Evolutionary conservation across 1,284 basidiomycete genomes (phyloP).

Genomic region (Microbotryum saponariae): DNA sequence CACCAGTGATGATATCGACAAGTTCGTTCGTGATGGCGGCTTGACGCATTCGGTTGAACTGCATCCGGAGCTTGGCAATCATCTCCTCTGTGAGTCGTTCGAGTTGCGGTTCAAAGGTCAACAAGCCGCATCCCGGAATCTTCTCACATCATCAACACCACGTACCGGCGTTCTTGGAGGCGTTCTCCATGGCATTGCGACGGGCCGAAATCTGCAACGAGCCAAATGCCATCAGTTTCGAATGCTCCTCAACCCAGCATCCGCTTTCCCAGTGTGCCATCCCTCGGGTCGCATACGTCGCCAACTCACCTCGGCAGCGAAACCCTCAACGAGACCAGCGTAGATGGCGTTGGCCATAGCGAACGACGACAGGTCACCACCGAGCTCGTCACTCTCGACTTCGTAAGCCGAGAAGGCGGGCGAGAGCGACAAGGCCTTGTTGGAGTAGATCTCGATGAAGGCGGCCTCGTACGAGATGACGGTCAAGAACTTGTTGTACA

Average conservation of each 20-base stretch:
- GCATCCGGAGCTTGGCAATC: constrained; percentile 76
- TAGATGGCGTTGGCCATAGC: constrained; percentile 94
- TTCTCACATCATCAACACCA: too few species aligned
- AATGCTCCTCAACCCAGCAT: not conserved
- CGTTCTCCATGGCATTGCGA: constrained; percentile 99
- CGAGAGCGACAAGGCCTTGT: constrained; percentile 67
- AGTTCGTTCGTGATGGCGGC: constrained; percentile 94
- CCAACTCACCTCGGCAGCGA: constrained; percentile 84
- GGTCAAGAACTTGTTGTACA: constrained; percentile 90
- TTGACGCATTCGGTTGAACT: constrained; percentile 95
- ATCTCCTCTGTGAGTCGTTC: constrained; percentile 51
- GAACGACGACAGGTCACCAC: constrained; percentile 91
- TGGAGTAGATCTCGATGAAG: constrained; percentile 69
- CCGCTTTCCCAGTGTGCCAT: too few species aligned
- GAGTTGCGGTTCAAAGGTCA: constrained; percentile 6
- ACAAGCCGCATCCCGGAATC: constrained; percentile 29
- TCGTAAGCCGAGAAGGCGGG: constrained; percentile 58
- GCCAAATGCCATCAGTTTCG: too few species aligned
- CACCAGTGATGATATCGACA: constrained; percentile 69
- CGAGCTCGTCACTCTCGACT: constrained; percentile 72
- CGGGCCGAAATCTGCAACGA: constrained; percentile 43
- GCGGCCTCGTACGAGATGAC: constrained; percentile 85
- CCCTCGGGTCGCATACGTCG: constrained; percentile 31
- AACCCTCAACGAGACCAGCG: constrained; percentile 86
- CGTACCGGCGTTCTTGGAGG: constrained; percentile 79